phyloP scores from a whole-genome alignment of 768 basidiomycete genomes.

The Termitomyces sp. region DNA sequence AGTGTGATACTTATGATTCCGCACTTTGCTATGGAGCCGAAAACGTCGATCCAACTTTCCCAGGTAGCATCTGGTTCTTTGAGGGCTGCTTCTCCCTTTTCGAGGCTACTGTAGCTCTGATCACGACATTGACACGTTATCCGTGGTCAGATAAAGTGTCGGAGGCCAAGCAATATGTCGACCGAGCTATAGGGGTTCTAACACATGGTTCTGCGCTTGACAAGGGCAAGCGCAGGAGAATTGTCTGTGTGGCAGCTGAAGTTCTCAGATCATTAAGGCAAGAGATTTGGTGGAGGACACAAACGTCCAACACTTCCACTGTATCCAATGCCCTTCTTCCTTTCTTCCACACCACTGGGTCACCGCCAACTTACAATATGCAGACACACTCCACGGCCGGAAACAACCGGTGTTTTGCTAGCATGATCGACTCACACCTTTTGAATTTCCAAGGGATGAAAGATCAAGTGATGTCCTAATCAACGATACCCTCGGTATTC shows the following conservation, averaged over 20 bases:
- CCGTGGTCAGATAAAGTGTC: constrained; percentile 31
- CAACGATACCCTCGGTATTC: neutral
- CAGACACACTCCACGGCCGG: neutral
- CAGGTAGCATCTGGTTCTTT: constrained; percentile 35
- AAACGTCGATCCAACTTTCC: constrained; percentile 18
- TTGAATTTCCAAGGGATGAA: neutral
- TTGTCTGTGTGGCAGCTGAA: constrained; percentile 33
- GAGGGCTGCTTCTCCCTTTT: constrained; percentile 40
- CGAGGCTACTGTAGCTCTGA: constrained; percentile 42
- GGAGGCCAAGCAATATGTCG: constrained; percentile 33
- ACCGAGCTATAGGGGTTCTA: constrained; percentile 34
- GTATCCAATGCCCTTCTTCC: neutral
- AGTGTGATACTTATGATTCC: constrained; percentile 33
- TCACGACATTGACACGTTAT: constrained; percentile 34
- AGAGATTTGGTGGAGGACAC: constrained; percentile 20
- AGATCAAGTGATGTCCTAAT: neutral
- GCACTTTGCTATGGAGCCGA: constrained; percentile 17
- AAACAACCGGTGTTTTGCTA: constrained; percentile 9
- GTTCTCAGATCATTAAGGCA: constrained; percentile 29
- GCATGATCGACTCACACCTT: constrained; percentile 4
- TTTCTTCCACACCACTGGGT: neutral
- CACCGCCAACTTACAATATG: neutral
- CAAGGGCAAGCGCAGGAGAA: constrained; percentile 30
- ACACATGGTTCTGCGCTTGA: constrained; percentile 27
- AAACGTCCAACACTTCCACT: neutral